Conservation (phyloP, 2,329 filamentous ascomycete species). For the Fusarium mundagurra region DNA sequence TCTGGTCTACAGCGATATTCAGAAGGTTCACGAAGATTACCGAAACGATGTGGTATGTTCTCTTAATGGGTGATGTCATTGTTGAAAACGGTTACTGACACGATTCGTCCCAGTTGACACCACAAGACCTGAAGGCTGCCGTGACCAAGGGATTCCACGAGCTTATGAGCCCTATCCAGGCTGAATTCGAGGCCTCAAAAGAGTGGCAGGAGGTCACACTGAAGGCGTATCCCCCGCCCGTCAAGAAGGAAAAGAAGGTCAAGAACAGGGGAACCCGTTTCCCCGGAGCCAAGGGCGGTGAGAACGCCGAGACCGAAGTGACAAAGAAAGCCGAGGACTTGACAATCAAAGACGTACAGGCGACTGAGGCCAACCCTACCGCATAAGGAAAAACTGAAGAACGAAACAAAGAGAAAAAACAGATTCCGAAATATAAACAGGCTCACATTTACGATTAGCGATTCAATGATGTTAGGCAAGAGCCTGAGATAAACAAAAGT, state of each 20-base stretch:
- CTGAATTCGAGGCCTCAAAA: slow-evolving; percentile 72
- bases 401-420: neutral
- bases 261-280: slow-evolving; percentile 79
- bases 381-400: slow-evolving; percentile 11
- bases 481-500: neutral
- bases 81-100: neutral
- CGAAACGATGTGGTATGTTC: slow-evolving; percentile 73
- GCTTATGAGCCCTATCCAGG: slow-evolving; percentile 81
- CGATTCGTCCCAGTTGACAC: slow-evolving; percentile 66
- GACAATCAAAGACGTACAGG: slow-evolving; percentile 19
- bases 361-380: slow-evolving; percentile 9
- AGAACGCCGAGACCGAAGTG: slow-evolving; percentile 7
- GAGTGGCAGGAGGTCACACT: slow-evolving; percentile 79
- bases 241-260: slow-evolving; percentile 79
- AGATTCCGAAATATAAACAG: neutral
- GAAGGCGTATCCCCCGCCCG: slow-evolving; percentile 80
- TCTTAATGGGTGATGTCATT: neutral
- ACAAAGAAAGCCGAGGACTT: slow-evolving; percentile 30
- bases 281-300: slow-evolving; percentile 54
- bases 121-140: slow-evolving; percentile 88
- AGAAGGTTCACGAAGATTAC: slow-evolving; percentile 83
- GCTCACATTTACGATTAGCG: neutral
- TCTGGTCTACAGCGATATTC: slow-evolving; percentile 80
- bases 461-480: neutral
- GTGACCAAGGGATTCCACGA: slow-evolving; percentile 77